phyloP scores from a whole-genome alignment of 2,329 filamentous ascomycete species.

The Microthyrium microscopicum region DNA sequence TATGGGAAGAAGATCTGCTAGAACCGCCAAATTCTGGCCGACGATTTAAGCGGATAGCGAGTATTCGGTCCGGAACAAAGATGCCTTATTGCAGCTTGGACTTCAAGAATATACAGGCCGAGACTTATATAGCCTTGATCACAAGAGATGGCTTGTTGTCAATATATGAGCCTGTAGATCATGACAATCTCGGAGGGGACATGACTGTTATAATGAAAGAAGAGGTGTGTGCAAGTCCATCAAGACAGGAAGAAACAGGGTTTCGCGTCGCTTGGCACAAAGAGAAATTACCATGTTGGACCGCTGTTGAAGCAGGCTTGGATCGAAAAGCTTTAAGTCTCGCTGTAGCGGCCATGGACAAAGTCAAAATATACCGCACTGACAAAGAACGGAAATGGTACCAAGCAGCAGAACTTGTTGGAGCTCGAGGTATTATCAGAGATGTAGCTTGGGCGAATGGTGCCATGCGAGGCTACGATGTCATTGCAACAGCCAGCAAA shows the following conservation, averaged over 20 bases:
- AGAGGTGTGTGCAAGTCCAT: slow-evolving; percentile 38
- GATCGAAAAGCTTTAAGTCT: slow-evolving; percentile 62
- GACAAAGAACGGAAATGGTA: slow-evolving; percentile 50
- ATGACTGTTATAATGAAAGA: slow-evolving; percentile 33
- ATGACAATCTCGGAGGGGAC: slow-evolving; percentile 67
- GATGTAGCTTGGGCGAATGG: slow-evolving; percentile 89
- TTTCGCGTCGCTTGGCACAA: slow-evolving; percentile 83
- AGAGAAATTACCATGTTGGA: slow-evolving; percentile 65
- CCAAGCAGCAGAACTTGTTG: slow-evolving; percentile 57
- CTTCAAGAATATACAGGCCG: slow-evolving; percentile 68
- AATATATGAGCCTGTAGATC: slow-evolving; percentile 71
- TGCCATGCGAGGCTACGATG: slow-evolving; percentile 76
- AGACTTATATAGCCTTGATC: slow-evolving; percentile 74
- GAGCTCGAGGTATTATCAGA: slow-evolving; percentile 61
- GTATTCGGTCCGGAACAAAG: slow-evolving; percentile 50
- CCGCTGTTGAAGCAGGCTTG: slow-evolving; percentile 63
- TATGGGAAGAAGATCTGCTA: slow-evolving; percentile 83
- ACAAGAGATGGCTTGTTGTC: slow-evolving; percentile 66
- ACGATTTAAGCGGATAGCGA: slow-evolving; percentile 57
- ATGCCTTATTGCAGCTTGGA: slow-evolving; percentile 61
- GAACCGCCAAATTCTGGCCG: slow-evolving; percentile 57
- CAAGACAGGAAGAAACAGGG: slow-evolving; percentile 67
- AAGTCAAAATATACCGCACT: slow-evolving; percentile 70
- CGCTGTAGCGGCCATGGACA: slow-evolving; percentile 72
- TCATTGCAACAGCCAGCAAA: slow-evolving; percentile 81